phyloP scores from a whole-genome alignment of 306 rosid species.

The Rosa rugosa region DNA sequence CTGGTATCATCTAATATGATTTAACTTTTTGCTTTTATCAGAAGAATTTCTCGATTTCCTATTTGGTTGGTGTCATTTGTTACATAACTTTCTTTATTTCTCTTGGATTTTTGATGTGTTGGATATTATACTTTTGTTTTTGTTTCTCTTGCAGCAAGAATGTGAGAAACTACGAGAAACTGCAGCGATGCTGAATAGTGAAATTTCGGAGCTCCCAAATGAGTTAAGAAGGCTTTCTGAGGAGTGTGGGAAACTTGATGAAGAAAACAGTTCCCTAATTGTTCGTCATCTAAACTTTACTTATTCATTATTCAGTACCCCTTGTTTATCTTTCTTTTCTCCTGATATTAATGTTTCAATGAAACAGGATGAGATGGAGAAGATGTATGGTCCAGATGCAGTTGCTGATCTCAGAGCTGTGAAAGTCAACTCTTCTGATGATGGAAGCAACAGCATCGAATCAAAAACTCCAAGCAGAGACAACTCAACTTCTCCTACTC shows the following conservation, averaged over 20 bases:
- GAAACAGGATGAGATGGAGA: slow-evolving; percentile 37
- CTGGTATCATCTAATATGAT: neutral
- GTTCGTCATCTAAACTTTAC: slow-evolving; percentile 34
- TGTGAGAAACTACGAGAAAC: slow-evolving; percentile 17
- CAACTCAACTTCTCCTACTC: neutral
- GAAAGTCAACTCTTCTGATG: slow-evolving; percentile 19
- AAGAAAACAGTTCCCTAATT: slow-evolving; percentile 34
- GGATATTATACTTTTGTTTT: neutral
- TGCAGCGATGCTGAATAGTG: neutral
- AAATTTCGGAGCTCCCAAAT: slow-evolving; percentile 21
- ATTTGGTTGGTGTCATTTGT: neutral
- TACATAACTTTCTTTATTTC: neutral
- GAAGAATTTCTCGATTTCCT: neutral
- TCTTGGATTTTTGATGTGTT: slow-evolving; percentile 1
- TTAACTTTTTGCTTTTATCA: neutral
- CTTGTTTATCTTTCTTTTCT: neutral
- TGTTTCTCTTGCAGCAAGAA: slow-evolving; percentile 37
- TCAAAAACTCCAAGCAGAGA: slow-evolving; percentile 12
- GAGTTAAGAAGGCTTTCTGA: slow-evolving; percentile 27
- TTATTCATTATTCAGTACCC: slow-evolving; percentile 5
- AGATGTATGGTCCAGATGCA: slow-evolving; percentile 29
- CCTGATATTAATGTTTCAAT: slow-evolving; percentile 24
- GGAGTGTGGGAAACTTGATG: slow-evolving; percentile 23
- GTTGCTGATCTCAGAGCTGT: slow-evolving; percentile 30
- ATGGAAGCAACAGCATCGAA: slow-evolving; percentile 5